Percentiles rank a stretch among this genome's conserved stretches.
These are phyloP conservation scores for Aspergillus ochraceus DNA, from an alignment of 2,329 filamentous ascomycete genomes.

Conservation along the genomic window DNA sequence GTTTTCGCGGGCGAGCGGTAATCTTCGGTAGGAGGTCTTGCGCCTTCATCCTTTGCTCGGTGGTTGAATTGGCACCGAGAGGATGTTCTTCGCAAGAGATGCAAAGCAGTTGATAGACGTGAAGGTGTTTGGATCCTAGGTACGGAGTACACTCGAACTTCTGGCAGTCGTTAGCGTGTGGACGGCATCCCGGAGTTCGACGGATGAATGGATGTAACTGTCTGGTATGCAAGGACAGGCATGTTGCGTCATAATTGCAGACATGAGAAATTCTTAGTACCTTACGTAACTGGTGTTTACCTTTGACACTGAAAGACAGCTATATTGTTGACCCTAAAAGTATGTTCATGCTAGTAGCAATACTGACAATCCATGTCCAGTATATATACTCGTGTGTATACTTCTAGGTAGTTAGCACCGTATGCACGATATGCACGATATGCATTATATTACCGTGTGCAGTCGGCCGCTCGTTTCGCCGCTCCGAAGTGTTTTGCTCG, in stretches of 20 bases:
- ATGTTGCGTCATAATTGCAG: not conserved
- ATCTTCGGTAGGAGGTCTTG: slow-evolving; percentile 14
- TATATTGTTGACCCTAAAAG: too few relatives aligned
- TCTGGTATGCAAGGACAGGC: not conserved
- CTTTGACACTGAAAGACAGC: too few relatives aligned
- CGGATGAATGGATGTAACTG: not conserved
- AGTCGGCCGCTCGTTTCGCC: slow-evolving; percentile 2
- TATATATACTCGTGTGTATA: not conserved
- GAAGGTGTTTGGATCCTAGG: too few relatives aligned
- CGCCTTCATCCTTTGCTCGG: not conserved
- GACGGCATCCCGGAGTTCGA: not conserved
- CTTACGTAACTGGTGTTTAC: not conserved
- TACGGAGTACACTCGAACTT: too few relatives aligned
- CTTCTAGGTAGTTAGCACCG: not conserved
- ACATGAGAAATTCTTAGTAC: not conserved
- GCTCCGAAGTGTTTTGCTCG: slow-evolving; percentile 1
- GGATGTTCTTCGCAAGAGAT: not conserved
- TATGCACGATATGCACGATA: too few relatives aligned
- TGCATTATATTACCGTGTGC: too few relatives aligned
- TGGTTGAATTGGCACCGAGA: not conserved
- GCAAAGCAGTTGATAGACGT: too few relatives aligned
- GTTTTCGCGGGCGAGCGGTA: slow-evolving; percentile 21
- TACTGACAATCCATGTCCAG: not conserved
- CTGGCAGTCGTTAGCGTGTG: too few relatives aligned
- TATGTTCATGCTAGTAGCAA: not conserved